Conservation (phyloP, 306 rosid genomes). For the Fragaria iinumae region DNA sequence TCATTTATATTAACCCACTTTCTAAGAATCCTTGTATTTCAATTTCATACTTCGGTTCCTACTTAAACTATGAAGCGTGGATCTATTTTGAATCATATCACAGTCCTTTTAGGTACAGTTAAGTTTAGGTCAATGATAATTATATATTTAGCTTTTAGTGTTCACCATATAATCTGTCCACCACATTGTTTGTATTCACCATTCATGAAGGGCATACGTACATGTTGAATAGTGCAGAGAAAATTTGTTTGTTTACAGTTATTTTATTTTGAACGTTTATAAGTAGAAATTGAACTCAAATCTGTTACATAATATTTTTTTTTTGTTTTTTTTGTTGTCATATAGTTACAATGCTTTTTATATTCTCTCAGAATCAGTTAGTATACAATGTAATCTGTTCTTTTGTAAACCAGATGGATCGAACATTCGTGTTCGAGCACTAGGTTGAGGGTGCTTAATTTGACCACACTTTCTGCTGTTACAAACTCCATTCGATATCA, state of each 20-base stretch:
- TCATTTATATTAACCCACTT: not conserved
- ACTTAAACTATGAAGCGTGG: not conserved
- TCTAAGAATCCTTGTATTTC: not conserved
- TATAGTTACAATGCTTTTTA: not conserved
- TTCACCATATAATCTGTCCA: not conserved
- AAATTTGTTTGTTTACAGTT: not conserved
- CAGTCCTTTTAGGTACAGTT: not conserved
- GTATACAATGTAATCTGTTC: not conserved
- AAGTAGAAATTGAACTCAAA: not conserved
- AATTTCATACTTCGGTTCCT: not conserved
- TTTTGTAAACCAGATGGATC: not conserved
- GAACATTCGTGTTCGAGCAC: not conserved
- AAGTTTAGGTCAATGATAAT: not conserved
- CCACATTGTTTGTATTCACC: not conserved
- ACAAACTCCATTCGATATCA: not conserved
- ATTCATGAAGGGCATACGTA: not conserved
- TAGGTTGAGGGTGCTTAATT: slow-evolving; percentile 12
- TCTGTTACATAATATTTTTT: not conserved
- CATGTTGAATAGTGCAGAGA: not conserved
- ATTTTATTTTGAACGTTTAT: not conserved
- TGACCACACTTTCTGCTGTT: slow-evolving; percentile 5
- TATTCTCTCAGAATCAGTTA: not conserved
- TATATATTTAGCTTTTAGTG: not conserved
- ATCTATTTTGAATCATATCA: not conserved
- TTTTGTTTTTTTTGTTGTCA: not conserved